These are phyloP conservation scores for Leucosporidium scottii DNA, from an alignment of 768 basidiomycete genomes.

Conservation along the genomic window DNA sequence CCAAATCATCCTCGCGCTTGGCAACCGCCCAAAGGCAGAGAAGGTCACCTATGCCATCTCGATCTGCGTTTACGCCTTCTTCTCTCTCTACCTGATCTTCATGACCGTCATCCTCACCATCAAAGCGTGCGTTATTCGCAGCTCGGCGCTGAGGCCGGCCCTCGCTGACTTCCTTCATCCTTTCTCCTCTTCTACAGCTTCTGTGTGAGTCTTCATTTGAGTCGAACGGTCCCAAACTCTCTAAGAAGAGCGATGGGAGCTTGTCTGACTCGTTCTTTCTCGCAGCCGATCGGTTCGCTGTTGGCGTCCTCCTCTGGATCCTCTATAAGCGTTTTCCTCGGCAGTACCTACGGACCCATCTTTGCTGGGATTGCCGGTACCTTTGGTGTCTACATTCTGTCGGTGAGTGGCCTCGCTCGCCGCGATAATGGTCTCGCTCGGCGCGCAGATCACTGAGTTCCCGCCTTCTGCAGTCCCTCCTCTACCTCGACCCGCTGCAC, in stretches of 20 bases:
- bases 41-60: conserved; percentile 55
- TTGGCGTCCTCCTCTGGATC: conserved; percentile 4
- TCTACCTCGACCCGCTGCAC: conserved; percentile 81
- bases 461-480: conserved; percentile 11
- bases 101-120: conserved; percentile 51
- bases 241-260: not conserved
- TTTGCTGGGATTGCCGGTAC: conserved; percentile 37
- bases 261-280: not conserved
- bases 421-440: too few relatives aligned
- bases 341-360: conserved; percentile 33
- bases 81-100: conserved; percentile 74
- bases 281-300: conserved; percentile 28
- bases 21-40: conserved; percentile 85
- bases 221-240: too few relatives aligned
- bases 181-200: not conserved
- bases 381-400: conserved; percentile 36
- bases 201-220: not conserved
- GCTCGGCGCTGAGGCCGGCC: not conserved
- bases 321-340: conserved; percentile 26
- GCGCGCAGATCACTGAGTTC: too few relatives aligned
- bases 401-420: conserved; percentile 2
- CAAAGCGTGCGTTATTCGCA: conserved; percentile 50
- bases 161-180: not conserved
- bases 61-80: conserved; percentile 66
- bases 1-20: conserved; percentile 69